Base-by-base conservation (phyloP, 768 basidiomycete genomes). In the Postia placenta region DNA sequence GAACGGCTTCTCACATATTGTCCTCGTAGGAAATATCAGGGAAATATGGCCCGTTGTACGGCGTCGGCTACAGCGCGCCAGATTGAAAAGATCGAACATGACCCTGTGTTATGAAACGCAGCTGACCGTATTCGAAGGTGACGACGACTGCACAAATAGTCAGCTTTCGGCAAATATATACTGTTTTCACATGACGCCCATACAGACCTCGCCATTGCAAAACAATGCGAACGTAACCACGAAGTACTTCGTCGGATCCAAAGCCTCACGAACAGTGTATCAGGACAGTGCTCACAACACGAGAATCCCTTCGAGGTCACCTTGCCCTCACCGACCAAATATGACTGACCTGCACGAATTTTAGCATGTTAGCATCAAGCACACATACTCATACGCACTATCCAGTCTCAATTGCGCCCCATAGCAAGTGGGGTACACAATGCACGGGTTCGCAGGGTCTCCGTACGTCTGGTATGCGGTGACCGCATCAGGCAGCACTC, bases 41-140 rank as follows among this genome's bases (percentile, higher is more conserved):
- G 38, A 67, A 64, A 45, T 64, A 62, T 3, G 63, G 61, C 0
- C 64, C 64, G 39, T 64, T 62, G 48, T 65, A 61, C 19, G 63
- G 65, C n/a, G 55, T 44, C n/a, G 59, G 62, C 64, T 66, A 23
- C 5, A 23, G 22, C 27, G 39, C 3, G 27, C n/a, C 23, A 11
- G 27, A n/a, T 9, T 15, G 24, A 53, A 20, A 40, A 30, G 42
- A 38, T 42, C 45, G 23, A 35, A n/a, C 33, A 42, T 28, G 30
- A 33, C 30, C 15, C 30, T 33, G 15, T 15, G 30, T 7, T 33
- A 33, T n/a, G n/a, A n/a, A n/a, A n/a, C n/a, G n/a, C n/a, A n/a
- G 42, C 47, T 26, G 41, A 60, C 62, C 27, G 60, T 62, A 37
- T 65, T 65, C 14, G 62, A 64, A 2, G 59, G 64, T 3, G 63